A percentile compares a stretch with the other conserved stretches of the same genome.
Conservation (phyloP, 306 rosid species). For the Argentina anserina region DNA sequence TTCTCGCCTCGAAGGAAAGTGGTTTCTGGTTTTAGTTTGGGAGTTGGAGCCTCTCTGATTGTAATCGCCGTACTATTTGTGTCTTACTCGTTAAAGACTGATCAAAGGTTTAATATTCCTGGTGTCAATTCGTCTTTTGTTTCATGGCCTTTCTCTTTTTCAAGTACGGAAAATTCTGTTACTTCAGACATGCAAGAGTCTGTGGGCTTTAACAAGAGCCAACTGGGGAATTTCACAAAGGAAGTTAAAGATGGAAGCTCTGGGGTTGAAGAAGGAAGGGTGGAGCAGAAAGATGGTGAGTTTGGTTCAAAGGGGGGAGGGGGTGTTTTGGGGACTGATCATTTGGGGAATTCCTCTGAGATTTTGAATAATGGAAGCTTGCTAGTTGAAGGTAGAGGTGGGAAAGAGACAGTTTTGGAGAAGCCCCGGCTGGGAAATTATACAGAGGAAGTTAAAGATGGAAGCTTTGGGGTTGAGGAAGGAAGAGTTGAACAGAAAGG, state of each 20-base stretch:
- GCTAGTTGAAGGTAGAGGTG: neutral
- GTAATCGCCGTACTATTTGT: conserved; percentile 33
- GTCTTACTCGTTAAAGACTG: conserved; percentile 28
- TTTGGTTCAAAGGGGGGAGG: neutral
- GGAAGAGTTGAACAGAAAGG: conserved; percentile 15
- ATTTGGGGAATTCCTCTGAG: conserved; percentile 9
- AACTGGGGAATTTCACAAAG: conserved; percentile 20
- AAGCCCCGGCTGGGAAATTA: conserved; percentile 21
- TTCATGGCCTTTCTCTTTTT: neutral
- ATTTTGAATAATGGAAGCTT: neutral
- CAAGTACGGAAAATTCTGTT: conserved; percentile 15
- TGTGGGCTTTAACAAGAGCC: conserved; percentile 14
- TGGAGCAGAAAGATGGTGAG: conserved; percentile 10
- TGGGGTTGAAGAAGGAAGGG: conserved; percentile 22
- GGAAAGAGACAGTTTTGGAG: neutral
- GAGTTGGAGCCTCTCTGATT: conserved; percentile 50
- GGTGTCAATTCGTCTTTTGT: conserved; percentile 28
- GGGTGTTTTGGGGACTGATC: neutral
- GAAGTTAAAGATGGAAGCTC: conserved; percentile 32
- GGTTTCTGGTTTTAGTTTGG: conserved; percentile 66
- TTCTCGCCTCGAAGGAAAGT: conserved; percentile 49
- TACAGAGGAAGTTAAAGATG: conserved; percentile 21
- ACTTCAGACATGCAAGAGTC: conserved; percentile 17
- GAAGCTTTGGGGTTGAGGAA: conserved; percentile 29
- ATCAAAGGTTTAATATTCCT: conserved; percentile 29